These are phyloP conservation scores for Yarrowia yakushimensis DNA, from an alignment of 805 yeast species.

Conservation along the genomic window DNA sequence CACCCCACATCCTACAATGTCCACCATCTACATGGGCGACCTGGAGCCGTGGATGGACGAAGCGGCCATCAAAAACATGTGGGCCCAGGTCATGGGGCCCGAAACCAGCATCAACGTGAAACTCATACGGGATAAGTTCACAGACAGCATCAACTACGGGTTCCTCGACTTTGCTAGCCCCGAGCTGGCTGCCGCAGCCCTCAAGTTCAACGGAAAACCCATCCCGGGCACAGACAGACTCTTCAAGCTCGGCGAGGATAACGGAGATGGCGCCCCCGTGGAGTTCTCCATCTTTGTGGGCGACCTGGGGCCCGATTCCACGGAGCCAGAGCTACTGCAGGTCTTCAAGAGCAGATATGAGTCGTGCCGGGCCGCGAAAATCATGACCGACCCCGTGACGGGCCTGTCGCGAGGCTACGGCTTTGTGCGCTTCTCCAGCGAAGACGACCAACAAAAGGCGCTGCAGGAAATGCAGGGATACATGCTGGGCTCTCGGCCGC, in stretches of 20 bases:
- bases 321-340: conserved; percentile 61
- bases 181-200: conserved; percentile 61
- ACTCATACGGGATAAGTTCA: conserved; percentile 62
- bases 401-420: conserved; percentile 82
- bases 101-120: conserved; percentile 68
- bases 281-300: conserved; percentile 82
- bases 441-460: conserved; percentile 67
- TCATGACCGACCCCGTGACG: conserved; percentile 70
- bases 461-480: conserved; percentile 78
- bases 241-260: conserved; percentile 53
- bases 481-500: conserved; percentile 66
- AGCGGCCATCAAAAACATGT: conserved; percentile 56
- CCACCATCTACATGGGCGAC: conserved; percentile 68
- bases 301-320: conserved; percentile 70
- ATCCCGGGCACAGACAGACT: conserved; percentile 60
- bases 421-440: conserved; percentile 70
- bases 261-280: conserved; percentile 38
- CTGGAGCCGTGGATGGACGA: conserved; percentile 84
- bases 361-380: conserved; percentile 69
- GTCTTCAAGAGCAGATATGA: conserved; percentile 67
- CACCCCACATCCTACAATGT: not conserved
- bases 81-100: conserved; percentile 48
- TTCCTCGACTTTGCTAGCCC: conserved; percentile 68
- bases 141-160: conserved; percentile 67
- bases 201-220: conserved; percentile 61